A percentile compares a stretch with the other conserved stretches of the same genome.
Evolutionary conservation across 2,329 filamentous ascomycete species (phyloP).

Genomic region (Talaromyces marneffei): DNA sequence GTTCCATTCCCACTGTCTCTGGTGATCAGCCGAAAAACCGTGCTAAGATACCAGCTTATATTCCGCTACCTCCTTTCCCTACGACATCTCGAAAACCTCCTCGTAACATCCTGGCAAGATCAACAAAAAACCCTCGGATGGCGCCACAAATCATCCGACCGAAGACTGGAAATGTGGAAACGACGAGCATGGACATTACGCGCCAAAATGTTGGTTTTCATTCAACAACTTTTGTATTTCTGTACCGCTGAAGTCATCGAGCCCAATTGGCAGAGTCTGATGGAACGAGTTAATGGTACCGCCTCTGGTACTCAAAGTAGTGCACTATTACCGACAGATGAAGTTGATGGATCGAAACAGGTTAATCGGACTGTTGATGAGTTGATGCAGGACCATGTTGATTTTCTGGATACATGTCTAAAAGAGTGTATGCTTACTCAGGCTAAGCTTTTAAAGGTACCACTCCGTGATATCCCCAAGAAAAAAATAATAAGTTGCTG

Average conservation of each 20-base stretch:
- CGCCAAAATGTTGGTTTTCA: slow-evolving; percentile 92
- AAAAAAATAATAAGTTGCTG: background rate
- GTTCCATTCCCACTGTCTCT: slow-evolving; percentile 94
- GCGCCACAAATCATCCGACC: slow-evolving; percentile 70
- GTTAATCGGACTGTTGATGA: slow-evolving; percentile 85
- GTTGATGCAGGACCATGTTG: slow-evolving; percentile 97
- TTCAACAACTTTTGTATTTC: slow-evolving; percentile 94
- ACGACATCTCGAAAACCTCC: slow-evolving; percentile 79
- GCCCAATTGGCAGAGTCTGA: slow-evolving; percentile 91
- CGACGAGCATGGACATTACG: slow-evolving; percentile 84
- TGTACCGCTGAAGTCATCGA: slow-evolving; percentile 97
- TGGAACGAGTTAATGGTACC: slow-evolving; percentile 69
- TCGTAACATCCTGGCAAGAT: slow-evolving; percentile 83
- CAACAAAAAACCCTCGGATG: slow-evolving; percentile 76
- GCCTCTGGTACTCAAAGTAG: slow-evolving; percentile 37
- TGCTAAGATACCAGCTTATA: slow-evolving; percentile 93
- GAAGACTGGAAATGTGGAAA: slow-evolving; percentile 83
- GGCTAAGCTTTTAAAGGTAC: slow-evolving; percentile 82
- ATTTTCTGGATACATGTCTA: slow-evolving; percentile 93
- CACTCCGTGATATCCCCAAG: background rate
- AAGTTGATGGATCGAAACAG: slow-evolving; percentile 36
- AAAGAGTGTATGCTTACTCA: slow-evolving; percentile 99
- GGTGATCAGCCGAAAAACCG: slow-evolving; percentile 90
- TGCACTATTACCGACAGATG: slow-evolving; percentile 21
- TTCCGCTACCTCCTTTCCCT: slow-evolving; percentile 91